A percentile compares a stretch with the other conserved stretches of the same genome.
Evolutionary conservation across 2,329 filamentous ascomycete species (phyloP).

Genomic region (Pleomassaria siparia): DNA sequence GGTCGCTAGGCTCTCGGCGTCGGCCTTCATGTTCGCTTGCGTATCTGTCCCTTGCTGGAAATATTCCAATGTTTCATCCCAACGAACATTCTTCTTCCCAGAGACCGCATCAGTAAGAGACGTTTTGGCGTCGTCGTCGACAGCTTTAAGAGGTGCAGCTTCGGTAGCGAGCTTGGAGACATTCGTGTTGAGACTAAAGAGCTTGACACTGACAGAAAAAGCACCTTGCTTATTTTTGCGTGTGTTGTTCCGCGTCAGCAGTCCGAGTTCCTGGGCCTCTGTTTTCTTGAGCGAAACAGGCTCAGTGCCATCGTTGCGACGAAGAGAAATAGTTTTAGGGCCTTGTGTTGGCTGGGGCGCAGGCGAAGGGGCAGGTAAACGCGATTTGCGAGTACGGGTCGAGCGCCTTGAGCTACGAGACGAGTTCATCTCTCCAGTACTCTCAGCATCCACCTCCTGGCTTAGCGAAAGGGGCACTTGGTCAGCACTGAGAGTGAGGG

Average conservation of each 20-base stretch:
- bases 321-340: slow-evolving; percentile 49
- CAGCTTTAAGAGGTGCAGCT: not conserved
- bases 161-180: slow-evolving; percentile 7
- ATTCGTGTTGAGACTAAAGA: slow-evolving; percentile 46
- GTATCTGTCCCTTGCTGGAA: slow-evolving; percentile 45
- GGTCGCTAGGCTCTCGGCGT: slow-evolving; percentile 33
- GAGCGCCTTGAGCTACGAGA: slow-evolving; percentile 33
- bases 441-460: slow-evolving; percentile 10
- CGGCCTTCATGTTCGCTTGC: slow-evolving; percentile 25
- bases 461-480: slow-evolving; percentile 19
- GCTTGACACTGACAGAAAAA: slow-evolving; percentile 45
- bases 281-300: slow-evolving; percentile 50
- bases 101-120: slow-evolving; percentile 17
- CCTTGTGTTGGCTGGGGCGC: slow-evolving; percentile 19
- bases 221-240: slow-evolving; percentile 53
- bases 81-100: slow-evolving; percentile 43
- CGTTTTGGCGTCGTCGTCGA: slow-evolving; percentile 9
- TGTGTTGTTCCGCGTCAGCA: slow-evolving; percentile 51
- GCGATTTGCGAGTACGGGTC: slow-evolving; percentile 36
- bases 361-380: slow-evolving; percentile 33
- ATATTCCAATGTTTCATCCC: slow-evolving; percentile 51
- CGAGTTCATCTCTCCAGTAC: slow-evolving; percentile 16
- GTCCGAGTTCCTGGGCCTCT: slow-evolving; percentile 52
- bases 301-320: slow-evolving; percentile 45
- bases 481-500: slow-evolving; percentile 25